These are phyloP conservation scores for Crithidia brevicula DNA, from an alignment of 208 protist species.

Conservation along the genomic window DNA sequence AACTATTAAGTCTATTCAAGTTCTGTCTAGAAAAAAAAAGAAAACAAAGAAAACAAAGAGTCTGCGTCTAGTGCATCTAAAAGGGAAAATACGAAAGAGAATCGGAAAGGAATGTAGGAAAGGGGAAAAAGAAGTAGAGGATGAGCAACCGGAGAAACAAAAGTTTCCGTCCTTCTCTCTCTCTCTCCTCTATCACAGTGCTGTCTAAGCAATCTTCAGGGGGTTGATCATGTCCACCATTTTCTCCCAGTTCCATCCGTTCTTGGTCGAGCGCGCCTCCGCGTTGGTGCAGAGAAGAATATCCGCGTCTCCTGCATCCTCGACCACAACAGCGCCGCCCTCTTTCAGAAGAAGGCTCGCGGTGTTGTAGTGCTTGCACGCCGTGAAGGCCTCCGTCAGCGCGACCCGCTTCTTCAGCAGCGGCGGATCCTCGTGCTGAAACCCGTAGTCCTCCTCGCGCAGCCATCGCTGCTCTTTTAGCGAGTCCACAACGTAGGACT, in stretches of 20 bases:
- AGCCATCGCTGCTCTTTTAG: slow-evolving; percentile 59
- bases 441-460: slow-evolving; percentile 75
- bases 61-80: not conserved
- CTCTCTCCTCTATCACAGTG: too few relatives aligned
- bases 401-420: slow-evolving; percentile 69
- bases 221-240: slow-evolving; percentile 88
- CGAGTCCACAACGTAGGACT: slow-evolving; percentile 76
- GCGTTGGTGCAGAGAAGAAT: slow-evolving; percentile 78
- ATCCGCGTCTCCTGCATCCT: slow-evolving; percentile 47
- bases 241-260: slow-evolving; percentile 78
- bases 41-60: not conserved
- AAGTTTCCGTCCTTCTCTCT: too few relatives aligned
- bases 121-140: not conserved
- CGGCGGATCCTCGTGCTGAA: slow-evolving; percentile 81
- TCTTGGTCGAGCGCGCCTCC: slow-evolving; percentile 40
- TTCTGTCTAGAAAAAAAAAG: not conserved
- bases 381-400: slow-evolving; percentile 69
- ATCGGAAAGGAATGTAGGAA: too few relatives aligned
- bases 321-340: slow-evolving; percentile 68
- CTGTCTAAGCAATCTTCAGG: slow-evolving; percentile 47
- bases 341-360: slow-evolving; percentile 69
- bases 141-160: not conserved
- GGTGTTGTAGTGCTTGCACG: slow-evolving; percentile 74
- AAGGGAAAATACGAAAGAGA: not conserved
- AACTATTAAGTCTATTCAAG: too few relatives aligned